A percentile compares a stretch with the other conserved stretches of the same genome.
Conservation (phyloP, 495 filamentous ascomycete species). For the Penicillium pulvis region DNA sequence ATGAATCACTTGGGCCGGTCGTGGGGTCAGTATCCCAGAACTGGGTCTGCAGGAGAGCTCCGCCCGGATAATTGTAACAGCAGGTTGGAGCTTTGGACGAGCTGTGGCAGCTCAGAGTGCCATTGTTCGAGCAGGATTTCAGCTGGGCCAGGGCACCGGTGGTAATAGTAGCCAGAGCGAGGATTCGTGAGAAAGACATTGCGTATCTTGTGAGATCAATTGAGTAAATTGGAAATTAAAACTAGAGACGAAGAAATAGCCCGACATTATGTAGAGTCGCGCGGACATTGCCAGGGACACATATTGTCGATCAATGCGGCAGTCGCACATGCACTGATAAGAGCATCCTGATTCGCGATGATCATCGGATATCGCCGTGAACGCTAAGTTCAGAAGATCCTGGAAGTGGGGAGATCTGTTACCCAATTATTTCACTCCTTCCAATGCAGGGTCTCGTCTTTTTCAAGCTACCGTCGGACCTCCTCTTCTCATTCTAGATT, state of each 20-base stretch:
- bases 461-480: conserved; percentile 11
- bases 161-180: conserved; percentile 32
- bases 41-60: conserved; percentile 72
- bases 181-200: conserved; percentile 9
- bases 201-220: background rate
- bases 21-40: conserved; percentile 77
- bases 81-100: conserved; percentile 55
- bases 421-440: background rate
- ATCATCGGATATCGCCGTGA: conserved; percentile 28
- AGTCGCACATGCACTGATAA: conserved; percentile 41
- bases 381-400: background rate
- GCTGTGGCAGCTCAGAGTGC: conserved; percentile 42
- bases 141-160: conserved; percentile 27
- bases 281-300: conserved; percentile 11
- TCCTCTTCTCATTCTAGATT: background rate
- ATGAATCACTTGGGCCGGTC: conserved; percentile 68
- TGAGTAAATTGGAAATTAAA: background rate
- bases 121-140: conserved; percentile 32
- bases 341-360: conserved; percentile 36
- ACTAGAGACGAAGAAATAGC: background rate
- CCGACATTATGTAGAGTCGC: conserved; percentile 14
- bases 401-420: background rate
- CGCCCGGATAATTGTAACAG: conserved; percentile 77
- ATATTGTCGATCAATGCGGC: conserved; percentile 11
- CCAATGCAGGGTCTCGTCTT: background rate